Conservation (phyloP, 1,284 basidiomycete species). For the Naganishia cerealis region DNA sequence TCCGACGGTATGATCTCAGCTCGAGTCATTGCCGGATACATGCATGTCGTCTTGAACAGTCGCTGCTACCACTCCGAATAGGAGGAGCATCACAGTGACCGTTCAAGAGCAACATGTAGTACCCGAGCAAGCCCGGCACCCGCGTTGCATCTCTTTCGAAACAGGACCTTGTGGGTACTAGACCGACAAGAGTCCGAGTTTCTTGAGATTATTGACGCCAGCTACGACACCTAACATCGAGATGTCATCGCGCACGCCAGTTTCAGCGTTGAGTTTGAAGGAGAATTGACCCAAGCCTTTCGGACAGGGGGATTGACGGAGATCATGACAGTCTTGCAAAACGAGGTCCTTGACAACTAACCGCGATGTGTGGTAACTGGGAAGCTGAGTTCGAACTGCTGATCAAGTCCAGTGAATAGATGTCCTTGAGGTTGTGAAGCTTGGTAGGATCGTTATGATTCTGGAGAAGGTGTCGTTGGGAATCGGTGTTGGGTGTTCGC, state of each 20-base stretch:
- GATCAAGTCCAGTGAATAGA: too few relatives aligned
- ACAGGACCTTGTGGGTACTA: slow-evolving; percentile 18
- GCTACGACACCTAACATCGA: slow-evolving; percentile 4
- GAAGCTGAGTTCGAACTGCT: neutral
- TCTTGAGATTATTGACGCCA: slow-evolving; percentile 24
- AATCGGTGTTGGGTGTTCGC: too few relatives aligned
- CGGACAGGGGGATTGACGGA: neutral
- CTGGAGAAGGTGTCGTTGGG: too few relatives aligned
- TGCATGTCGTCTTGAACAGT: slow-evolving; percentile 4
- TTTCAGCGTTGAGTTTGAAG: slow-evolving; percentile 10
- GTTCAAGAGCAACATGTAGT: slow-evolving; percentile 8
- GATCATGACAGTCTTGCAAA: neutral
- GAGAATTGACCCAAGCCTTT: neutral
- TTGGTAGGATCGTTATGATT: too few relatives aligned
- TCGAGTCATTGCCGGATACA: slow-evolving; percentile 34
- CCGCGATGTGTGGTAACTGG: slow-evolving; percentile 3
- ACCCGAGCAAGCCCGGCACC: slow-evolving; percentile 45
- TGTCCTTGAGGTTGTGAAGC: too few relatives aligned
- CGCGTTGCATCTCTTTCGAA: slow-evolving; percentile 48
- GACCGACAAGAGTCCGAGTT: slow-evolving; percentile 20
- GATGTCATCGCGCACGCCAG: slow-evolving; percentile 1
- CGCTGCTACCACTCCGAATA: slow-evolving; percentile 22
- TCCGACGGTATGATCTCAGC: slow-evolving; percentile 58
- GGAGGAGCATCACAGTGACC: neutral
- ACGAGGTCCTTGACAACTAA: slow-evolving; percentile 24